Evolutionary conservation across 495 filamentous ascomycete genomes (phyloP).

Genomic region (Penicillium simplicissimum): DNA sequence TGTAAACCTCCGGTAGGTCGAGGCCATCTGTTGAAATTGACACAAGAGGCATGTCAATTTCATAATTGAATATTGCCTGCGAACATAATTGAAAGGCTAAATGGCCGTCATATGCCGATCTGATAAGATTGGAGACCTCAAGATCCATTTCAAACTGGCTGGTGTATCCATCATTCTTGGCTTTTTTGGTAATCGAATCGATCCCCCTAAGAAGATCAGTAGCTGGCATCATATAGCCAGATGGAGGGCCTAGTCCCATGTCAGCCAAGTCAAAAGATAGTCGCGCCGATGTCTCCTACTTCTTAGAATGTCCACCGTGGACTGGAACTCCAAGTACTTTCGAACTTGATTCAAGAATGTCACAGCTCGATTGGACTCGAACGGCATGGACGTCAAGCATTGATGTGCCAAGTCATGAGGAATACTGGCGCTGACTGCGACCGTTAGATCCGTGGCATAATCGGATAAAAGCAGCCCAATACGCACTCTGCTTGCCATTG

Average conservation of each 20-base stretch:
- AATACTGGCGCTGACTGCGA: slow-evolving; percentile 21
- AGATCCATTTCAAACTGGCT: slow-evolving; percentile 55
- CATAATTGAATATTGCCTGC: slow-evolving; percentile 27
- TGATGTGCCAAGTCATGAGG: slow-evolving; percentile 41
- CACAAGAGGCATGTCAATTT: slow-evolving; percentile 27
- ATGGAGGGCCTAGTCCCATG: slow-evolving; percentile 42
- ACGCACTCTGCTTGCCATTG: slow-evolving; percentile 23
- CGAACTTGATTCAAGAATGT: slow-evolving; percentile 56
- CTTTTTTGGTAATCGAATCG: slow-evolving; percentile 41
- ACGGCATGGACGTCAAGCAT: slow-evolving; percentile 59
- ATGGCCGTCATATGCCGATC: slow-evolving; percentile 52
- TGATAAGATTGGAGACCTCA: slow-evolving; percentile 40
- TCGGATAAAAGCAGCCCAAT: neutral
- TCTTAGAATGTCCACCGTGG: slow-evolving; percentile 54
- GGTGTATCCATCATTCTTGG: slow-evolving; percentile 34
- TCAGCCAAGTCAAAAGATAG: slow-evolving; percentile 5
- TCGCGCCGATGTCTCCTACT: slow-evolving; percentile 5
- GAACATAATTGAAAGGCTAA: slow-evolving; percentile 37
- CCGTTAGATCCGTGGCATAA: slow-evolving; percentile 16
- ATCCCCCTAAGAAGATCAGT: slow-evolving; percentile 52
- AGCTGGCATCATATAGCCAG: slow-evolving; percentile 54
- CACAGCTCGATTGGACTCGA: slow-evolving; percentile 51
- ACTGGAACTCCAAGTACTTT: slow-evolving; percentile 59
- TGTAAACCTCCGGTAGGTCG: slow-evolving; percentile 38
- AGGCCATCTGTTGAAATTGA: slow-evolving; percentile 42